A percentile compares a stretch with the other conserved stretches of the same genome.
Evolutionary conservation across 306 rosid genomes (phyloP).

Genomic region (Rosa rugosa): DNA sequence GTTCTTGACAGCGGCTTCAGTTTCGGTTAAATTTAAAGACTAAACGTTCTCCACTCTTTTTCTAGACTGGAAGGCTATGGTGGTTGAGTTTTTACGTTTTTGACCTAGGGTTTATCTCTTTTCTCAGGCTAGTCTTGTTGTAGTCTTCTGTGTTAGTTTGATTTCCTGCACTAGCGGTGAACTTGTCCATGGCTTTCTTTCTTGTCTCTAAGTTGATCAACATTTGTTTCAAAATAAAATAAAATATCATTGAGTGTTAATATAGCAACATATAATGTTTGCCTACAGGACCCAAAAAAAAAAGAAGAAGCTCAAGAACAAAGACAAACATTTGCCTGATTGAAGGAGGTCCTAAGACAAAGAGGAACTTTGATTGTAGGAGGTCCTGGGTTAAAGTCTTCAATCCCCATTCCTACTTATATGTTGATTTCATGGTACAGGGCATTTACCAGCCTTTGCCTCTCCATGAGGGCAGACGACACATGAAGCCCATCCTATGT

Average conservation of each 20-base stretch:
- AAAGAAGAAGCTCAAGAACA: background rate
- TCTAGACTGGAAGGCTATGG: background rate
- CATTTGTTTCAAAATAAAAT: background rate
- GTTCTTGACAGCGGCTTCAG: background rate
- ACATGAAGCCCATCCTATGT: background rate
- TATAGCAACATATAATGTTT: background rate
- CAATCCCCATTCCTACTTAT: background rate
- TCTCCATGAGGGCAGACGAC: background rate
- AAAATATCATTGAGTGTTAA: background rate
- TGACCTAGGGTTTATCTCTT: background rate
- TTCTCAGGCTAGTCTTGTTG: background rate
- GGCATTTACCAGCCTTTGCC: background rate
- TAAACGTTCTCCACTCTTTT: background rate
- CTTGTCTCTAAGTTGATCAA: background rate
- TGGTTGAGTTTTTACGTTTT: background rate
- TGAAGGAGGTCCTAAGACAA: background rate
- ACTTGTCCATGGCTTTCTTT: background rate
- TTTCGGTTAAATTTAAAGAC: background rate
- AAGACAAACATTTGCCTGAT: background rate
- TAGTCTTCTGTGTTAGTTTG: background rate
- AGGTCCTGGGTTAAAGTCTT: too few species aligned
- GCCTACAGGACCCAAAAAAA: background rate
- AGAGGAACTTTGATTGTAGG: too few species aligned
- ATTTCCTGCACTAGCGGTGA: background rate
- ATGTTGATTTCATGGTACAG: background rate